Base-by-base conservation (phyloP, 805 yeast genomes). In the Zygosaccharomyces lentus region DNA sequence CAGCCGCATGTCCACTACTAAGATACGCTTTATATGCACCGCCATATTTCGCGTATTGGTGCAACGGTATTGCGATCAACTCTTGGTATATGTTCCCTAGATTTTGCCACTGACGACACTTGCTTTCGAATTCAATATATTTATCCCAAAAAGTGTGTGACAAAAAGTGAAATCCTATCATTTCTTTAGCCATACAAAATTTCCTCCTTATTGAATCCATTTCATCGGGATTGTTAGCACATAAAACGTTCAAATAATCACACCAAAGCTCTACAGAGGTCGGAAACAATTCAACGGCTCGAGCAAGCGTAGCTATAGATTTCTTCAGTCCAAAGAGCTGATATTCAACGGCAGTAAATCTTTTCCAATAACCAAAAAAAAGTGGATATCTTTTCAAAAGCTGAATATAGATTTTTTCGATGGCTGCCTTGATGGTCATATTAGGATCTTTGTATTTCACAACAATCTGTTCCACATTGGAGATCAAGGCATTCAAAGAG, bases 131-230 rank as follows among this genome's bases (percentile, higher is more conserved):
- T 32, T 75, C 82, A 19, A 91, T 64, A 50, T 79, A 82, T 44
- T 76, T 71, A 61, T 89, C 95, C 98, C 97, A 91, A 40, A 90
- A 67, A 0, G 80, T 71, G 61, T 89, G 95, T 1, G 95, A 75
- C 50, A 82, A 68, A 64, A 87, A 93, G 48, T 89, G 86, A 27
- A 66, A 55, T 0, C 96, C 97, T 35, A 84, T 74, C 10, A 65
- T 50, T 4, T 55, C 51, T 3, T 75, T 59, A 0, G 83, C 91
- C 0, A 67, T 64, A 10, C 68, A 64, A 53, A 84, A 84, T 29
- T 73, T 64, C 0, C 37, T 45, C 27, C 78, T 58, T 5, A 80
- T 67, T 7, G 51, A 50, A 1, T 55, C 58, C 4, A 59, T 54
- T 13, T 65, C 64, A 6, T 58, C 58, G 0, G 69, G 57, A n/a